Evolutionary conservation across 441 rosid genomes (phyloP).

Genomic region (Rhodomyrtus psidioides): DNA sequence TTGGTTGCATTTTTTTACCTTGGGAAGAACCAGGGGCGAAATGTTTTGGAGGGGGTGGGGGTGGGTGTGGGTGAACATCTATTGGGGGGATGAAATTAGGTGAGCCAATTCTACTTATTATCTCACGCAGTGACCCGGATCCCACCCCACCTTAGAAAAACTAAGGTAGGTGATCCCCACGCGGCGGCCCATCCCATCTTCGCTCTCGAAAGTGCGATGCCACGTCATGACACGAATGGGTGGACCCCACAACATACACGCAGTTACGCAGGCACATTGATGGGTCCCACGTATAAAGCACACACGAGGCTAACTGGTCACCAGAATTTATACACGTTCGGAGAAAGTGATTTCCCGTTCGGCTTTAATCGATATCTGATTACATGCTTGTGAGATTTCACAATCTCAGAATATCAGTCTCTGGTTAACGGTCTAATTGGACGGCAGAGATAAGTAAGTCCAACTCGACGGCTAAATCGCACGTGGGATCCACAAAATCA

Average conservation of each 20-base stretch:
- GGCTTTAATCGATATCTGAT: neutral
- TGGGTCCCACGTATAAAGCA: neutral
- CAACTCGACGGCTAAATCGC: fast-evolving
- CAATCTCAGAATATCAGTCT: neutral
- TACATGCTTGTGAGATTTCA: neutral
- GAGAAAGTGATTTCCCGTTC: neutral
- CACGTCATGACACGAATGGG: neutral
- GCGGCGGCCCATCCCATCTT: neutral
- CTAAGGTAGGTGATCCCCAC: too few relatives aligned
- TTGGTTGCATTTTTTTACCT: neutral
- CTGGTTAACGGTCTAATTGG: neutral
- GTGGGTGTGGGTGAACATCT: neutral
- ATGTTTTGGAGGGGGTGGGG: neutral
- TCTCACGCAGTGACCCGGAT: too few relatives aligned
- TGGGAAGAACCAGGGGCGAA: neutral
- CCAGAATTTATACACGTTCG: neutral
- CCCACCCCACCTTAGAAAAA: too few relatives aligned
- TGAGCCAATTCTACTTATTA: neutral
- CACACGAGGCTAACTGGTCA: neutral
- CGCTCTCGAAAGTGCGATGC: neutral
- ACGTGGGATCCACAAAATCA: neutral
- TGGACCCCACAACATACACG: neutral
- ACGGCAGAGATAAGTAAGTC: fast-evolving
- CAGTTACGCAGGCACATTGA: too few relatives aligned
- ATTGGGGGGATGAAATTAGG: neutral